Base-by-base conservation (phyloP, 768 basidiomycete species). In the Postia placenta region DNA sequence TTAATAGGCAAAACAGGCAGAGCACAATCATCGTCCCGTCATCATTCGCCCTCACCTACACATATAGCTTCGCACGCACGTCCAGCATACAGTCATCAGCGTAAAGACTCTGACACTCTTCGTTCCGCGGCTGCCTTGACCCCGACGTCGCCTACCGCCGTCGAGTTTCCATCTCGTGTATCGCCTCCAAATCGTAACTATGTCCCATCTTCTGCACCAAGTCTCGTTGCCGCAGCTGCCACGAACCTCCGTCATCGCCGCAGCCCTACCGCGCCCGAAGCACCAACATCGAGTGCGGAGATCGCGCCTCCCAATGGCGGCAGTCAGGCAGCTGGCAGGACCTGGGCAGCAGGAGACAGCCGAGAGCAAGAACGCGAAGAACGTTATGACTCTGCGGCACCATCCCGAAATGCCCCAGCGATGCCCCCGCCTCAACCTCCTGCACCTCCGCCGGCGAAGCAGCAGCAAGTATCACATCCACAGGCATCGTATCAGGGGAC, bases 101-200 rank as follows among this genome's bases (percentile, higher is more conserved):
- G 87, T 43, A 77, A 80, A 23, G 87, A 89, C 49, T 89, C 87
- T 0, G 87, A 91, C 53, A 89, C 87, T 0, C 67, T 88, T 24
- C 84, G 83, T 39, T 76, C 71, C 5, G 62, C 68, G 12, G 69
- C 70, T 17, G 66, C 67, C 27, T 60, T 56, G n/a, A 51, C 65
- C 20, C 62, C 69, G n/a, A 76, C 77, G 15, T 73, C 72, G 9
- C 84, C 85, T 1, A 83, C 84, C 1, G 73, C 73, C 3, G 70
- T 80, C 19, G 78, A 81, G 11, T 30, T 35, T 11, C 45, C 49
- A 11, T 23, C 27, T 12, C 60, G 50, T 5, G 24, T 36, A 20
- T 53, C 49, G 17, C 49, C 43, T 11, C 14, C 56, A 5, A 44
- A 44, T 26, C 22, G 48, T 15, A 25, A 47, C 28, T 55, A 43